Conservation (phyloP, 2,329 filamentous ascomycete species). For the Penicillium sp. region DNA sequence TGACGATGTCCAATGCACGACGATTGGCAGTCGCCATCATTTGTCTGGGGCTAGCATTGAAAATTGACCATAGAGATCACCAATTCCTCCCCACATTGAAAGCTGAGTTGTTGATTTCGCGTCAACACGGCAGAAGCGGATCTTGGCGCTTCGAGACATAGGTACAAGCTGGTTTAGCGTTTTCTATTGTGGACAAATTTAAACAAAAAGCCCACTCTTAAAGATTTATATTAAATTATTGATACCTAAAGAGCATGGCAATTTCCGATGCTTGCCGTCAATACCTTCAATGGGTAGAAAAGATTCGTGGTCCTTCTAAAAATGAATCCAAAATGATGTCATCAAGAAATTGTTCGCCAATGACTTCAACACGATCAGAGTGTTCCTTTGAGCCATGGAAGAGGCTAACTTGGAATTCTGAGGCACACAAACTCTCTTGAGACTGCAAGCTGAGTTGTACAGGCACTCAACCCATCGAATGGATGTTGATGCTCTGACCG, state of each 20-base stretch:
- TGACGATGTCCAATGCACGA: constrained; percentile 15
- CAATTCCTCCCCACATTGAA: constrained; percentile 8
- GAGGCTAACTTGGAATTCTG: no score
- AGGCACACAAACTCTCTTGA: no score
- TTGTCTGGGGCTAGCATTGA: constrained; percentile 1
- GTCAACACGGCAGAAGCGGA: not conserved
- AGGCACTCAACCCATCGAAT: not conserved
- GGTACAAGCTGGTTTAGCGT: no score
- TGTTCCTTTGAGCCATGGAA: no score
- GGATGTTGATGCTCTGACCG: not conserved
- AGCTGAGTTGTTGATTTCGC: constrained; percentile 1
- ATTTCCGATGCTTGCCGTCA: no score
- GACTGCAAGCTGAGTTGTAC: constrained; percentile 2
- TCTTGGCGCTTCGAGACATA: no score
- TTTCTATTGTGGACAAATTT: no score
- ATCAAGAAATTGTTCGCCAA: constrained; percentile 4
- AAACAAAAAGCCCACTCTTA: not conserved
- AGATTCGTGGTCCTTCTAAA: constrained; percentile 1
- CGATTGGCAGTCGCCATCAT: constrained; percentile 2
- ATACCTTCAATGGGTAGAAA: no score
- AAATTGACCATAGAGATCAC: not conserved
- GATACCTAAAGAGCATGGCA: no score
- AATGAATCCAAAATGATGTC: constrained; percentile 7
- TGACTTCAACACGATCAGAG: constrained; percentile 1
- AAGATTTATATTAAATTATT: no score